phyloP scores from a whole-genome alignment of 2,329 filamentous ascomycete genomes.

The Aspergillus viridinutans region DNA sequence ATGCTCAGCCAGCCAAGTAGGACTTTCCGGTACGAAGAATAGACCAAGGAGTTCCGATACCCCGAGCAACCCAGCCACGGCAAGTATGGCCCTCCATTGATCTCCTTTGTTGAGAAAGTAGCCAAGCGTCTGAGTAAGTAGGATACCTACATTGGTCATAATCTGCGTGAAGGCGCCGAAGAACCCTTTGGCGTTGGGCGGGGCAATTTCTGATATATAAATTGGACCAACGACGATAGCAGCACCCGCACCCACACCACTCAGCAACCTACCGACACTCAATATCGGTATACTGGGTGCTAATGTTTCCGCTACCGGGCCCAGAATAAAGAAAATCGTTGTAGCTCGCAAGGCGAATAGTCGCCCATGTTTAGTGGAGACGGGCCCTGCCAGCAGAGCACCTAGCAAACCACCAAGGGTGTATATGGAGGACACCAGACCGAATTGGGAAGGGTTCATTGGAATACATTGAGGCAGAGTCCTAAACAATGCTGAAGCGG shows the following conservation, averaged over 20 bases:
- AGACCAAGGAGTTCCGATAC: slow-evolving; percentile 64
- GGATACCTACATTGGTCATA: slow-evolving; percentile 86
- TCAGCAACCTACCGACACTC: slow-evolving; percentile 69
- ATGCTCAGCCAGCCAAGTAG: slow-evolving; percentile 74
- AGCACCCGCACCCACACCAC: slow-evolving; percentile 80
- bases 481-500: slow-evolving; percentile 3
- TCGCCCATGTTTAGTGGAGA: slow-evolving; percentile 74
- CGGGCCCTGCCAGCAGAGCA: slow-evolving; percentile 71
- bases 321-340: slow-evolving; percentile 69
- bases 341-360: slow-evolving; percentile 72
- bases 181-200: slow-evolving; percentile 67
- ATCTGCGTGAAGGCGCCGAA: slow-evolving; percentile 83
- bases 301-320: slow-evolving; percentile 70
- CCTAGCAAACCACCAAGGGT: slow-evolving; percentile 84
- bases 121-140: slow-evolving; percentile 76
- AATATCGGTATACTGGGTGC: slow-evolving; percentile 65
- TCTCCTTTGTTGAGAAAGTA: slow-evolving; percentile 78
- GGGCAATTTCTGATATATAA: slow-evolving; percentile 89
- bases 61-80: slow-evolving; percentile 65
- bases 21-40: slow-evolving; percentile 78
- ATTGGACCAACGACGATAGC: slow-evolving; percentile 90
- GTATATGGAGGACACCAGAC: slow-evolving; percentile 83
- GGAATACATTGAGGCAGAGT: slow-evolving; percentile 70
- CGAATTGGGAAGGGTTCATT: slow-evolving; percentile 79
- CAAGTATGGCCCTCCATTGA: slow-evolving; percentile 81